Evolutionary conservation across 176 grass and related monocot genomes (phyloP).

Genomic region (barley (Hordeum vulgare)): DNA sequence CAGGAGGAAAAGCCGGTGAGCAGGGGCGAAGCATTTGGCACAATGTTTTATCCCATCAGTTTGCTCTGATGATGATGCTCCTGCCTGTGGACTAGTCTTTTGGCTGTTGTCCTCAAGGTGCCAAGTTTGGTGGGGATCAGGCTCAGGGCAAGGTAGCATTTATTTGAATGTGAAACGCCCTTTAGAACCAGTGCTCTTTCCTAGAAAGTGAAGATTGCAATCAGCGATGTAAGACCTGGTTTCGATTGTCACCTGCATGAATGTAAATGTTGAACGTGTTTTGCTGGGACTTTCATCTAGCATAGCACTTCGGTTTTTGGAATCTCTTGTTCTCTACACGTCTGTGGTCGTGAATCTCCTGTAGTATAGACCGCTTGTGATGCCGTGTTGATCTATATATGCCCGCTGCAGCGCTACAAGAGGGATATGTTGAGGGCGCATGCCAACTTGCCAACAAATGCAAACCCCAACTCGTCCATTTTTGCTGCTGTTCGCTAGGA

Average conservation of each 20-base stretch:
- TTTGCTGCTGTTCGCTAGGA: too few relatives aligned
- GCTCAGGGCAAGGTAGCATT: background rate
- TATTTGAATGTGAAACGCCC: background rate
- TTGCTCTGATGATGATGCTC: background rate
- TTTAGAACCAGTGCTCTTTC: background rate
- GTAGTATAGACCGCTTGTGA: background rate
- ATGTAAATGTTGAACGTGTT: background rate
- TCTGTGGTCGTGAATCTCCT: background rate
- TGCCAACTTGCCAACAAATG: too few relatives aligned
- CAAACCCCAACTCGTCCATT: too few relatives aligned
- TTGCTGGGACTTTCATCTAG: background rate
- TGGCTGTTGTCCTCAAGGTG: background rate
- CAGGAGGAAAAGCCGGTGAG: slow-evolving; percentile 49
- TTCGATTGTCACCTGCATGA: background rate
- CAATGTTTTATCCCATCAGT: too few relatives aligned
- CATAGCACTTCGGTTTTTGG: background rate
- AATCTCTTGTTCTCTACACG: background rate
- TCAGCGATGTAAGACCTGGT: background rate
- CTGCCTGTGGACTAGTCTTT: background rate
- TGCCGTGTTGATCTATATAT: too few relatives aligned
- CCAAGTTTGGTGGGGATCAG: background rate
- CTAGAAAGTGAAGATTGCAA: background rate
- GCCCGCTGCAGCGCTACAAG: too few relatives aligned
- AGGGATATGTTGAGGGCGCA: too few relatives aligned
- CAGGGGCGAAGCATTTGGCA: background rate